Evolutionary conservation across 2,329 filamentous ascomycete genomes (phyloP).

Genomic region (Fusarium poae): DNA sequence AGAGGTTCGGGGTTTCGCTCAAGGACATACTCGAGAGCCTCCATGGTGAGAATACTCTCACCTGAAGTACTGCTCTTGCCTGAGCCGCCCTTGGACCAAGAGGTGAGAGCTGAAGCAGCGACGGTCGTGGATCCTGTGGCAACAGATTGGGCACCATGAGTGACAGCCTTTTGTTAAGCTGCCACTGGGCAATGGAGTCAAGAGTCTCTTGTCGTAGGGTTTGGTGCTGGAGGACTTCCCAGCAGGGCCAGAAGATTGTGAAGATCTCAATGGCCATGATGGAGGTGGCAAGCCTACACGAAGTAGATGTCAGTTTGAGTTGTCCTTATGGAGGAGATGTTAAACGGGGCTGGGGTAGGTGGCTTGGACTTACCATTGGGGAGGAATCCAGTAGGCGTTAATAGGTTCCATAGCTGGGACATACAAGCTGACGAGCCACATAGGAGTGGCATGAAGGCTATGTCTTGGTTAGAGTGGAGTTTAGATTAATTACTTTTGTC

Average conservation of each 20-base stretch:
- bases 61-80: slow-evolving; percentile 50
- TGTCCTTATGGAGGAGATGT: not conserved
- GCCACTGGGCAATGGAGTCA: slow-evolving; percentile 64
- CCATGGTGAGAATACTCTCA: slow-evolving; percentile 55
- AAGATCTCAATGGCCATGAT: slow-evolving; percentile 74
- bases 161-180: slow-evolving; percentile 56
- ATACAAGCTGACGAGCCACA: slow-evolving; percentile 74
- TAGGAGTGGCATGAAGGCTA: slow-evolving; percentile 73
- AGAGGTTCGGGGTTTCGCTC: slow-evolving; percentile 70
- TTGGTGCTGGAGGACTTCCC: slow-evolving; percentile 64
- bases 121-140: slow-evolving; percentile 52
- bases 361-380: slow-evolving; percentile 67
- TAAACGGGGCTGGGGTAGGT: not conserved
- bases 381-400: slow-evolving; percentile 69
- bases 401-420: slow-evolving; percentile 64
- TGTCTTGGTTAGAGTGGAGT: slow-evolving; percentile 25
- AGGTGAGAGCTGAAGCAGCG: slow-evolving; percentile 54
- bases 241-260: slow-evolving; percentile 73
- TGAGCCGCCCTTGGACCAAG: slow-evolving; percentile 54
- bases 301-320: not conserved
- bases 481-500: not conserved
- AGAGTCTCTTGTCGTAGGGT: slow-evolving; percentile 62
- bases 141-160: slow-evolving; percentile 52
- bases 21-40: slow-evolving; percentile 66
- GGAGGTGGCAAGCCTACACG: slow-evolving; percentile 66